Base-by-base conservation (phyloP, 176 grass and related monocot genomes). In the Aegilops umbellulata region DNA sequence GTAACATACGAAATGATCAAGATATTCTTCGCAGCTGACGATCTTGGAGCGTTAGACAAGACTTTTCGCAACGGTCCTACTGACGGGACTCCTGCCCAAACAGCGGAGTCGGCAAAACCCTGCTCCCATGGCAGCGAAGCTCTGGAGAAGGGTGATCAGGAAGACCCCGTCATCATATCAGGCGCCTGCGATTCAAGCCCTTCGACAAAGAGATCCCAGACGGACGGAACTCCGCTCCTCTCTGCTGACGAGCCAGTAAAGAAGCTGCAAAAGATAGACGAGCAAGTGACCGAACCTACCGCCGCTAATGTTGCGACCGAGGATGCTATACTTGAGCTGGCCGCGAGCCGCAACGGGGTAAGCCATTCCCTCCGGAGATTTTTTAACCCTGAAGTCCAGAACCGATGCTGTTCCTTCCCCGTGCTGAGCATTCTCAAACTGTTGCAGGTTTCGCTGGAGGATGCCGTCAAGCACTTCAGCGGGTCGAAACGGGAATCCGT, bases 1-100 rank as follows among this genome's bases (percentile, higher is more conserved):
- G 93, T 94, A 80, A 91, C 38, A 51, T 98, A 98, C 44, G 93
- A 95, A 0, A 86, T 90, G 80, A 98, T 94, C 90, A 95, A 69
- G 86, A 86, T 86, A 29, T 94, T 65, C 76, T 62, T 98, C 82
- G 88, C 84, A 63, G 91, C 94, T 36, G 92, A 92, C 41, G 85
- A 81, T 65, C 39, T 86, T 85, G 90, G 92, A 41, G 34, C 90
- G 41, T 91, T 29, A 10, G 91, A 92, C 80, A 81, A 92, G 86
- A 63, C 86, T 78, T 91, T 90, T 66, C 63, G 80, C 34, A 74
- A 57, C n/a, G 23, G 15, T 82, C 35, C 74, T 30, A 57, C 62
- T 24, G 80, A 55, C 53, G 85, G 62, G 6, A 31, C 78, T 83
- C 12, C 82, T 38, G 16, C 70, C 24, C 70, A 16, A 81, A 30